Conservation (phyloP, 148 eudicot genomes). For the Limonium bicolor region DNA sequence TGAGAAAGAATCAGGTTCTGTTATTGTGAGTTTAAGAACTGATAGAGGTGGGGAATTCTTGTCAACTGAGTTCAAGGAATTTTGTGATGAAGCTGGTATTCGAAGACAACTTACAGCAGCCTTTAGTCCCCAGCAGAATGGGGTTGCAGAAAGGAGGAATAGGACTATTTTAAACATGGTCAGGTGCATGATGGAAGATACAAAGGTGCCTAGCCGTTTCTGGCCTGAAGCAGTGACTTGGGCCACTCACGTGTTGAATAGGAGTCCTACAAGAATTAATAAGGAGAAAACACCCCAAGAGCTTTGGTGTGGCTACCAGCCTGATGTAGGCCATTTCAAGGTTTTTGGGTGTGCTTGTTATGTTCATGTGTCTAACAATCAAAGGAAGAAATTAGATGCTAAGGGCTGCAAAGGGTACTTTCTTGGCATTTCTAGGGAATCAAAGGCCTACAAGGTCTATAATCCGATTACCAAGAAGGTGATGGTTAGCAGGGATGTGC, state of each 20-base stretch:
- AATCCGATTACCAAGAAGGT: neutral
- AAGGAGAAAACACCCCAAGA: neutral
- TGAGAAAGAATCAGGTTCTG: too few relatives aligned
- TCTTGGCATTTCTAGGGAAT: neutral
- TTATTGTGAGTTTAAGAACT: too few relatives aligned
- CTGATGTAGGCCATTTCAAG: neutral
- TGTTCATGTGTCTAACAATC: neutral
- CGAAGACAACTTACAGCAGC: constrained; percentile 4
- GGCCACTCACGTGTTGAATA: neutral
- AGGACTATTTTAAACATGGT: too few relatives aligned
- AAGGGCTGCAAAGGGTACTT: neutral
- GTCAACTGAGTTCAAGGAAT: constrained; percentile 3
- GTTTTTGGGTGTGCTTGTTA: constrained; percentile 4
- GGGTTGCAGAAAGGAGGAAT: neutral
- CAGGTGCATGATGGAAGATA: constrained; percentile 2
- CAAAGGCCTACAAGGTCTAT: neutral
- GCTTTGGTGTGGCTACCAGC: constrained; percentile 2
- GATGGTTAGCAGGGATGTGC: neutral
- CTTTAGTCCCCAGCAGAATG: constrained; percentile 9
- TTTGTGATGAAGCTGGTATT: constrained; percentile 1
- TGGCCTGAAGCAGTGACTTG: constrained; percentile 3
- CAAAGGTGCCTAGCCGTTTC: constrained; percentile 2
- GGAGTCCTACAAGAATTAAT: constrained; percentile 2
- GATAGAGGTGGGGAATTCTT: too few relatives aligned
- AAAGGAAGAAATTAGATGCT: too few relatives aligned